A percentile compares a stretch with the other conserved stretches of the same genome.
Conservation (phyloP, 2,329 filamentous ascomycete genomes). For the Plenodomus biglobosus region DNA sequence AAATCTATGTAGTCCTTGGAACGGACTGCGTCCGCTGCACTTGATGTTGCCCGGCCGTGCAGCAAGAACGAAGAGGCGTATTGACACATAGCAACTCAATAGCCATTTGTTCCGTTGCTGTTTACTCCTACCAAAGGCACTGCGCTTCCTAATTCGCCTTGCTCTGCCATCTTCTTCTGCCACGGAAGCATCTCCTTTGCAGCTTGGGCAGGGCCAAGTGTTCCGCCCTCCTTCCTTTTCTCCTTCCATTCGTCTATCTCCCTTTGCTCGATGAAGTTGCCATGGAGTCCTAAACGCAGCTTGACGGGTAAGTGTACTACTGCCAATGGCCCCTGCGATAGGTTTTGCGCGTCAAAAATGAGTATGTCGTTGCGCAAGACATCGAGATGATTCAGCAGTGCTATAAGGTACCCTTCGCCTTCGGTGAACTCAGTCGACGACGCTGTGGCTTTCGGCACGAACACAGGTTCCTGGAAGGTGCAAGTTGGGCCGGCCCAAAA, state of each 20-base stretch:
- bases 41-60: neutral
- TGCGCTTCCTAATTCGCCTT: constrained; percentile 9
- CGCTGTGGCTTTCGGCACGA: constrained; percentile 50
- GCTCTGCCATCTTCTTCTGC: constrained; percentile 31
- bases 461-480: constrained; percentile 58
- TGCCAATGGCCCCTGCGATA: constrained; percentile 45
- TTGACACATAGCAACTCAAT: neutral
- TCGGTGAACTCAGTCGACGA: constrained; percentile 37
- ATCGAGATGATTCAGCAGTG: constrained; percentile 47
- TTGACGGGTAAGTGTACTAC: constrained; percentile 46
- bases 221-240: constrained; percentile 31
- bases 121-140: constrained; percentile 1
- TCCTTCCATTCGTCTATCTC: constrained; percentile 36
- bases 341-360: constrained; percentile 47
- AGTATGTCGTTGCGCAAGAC: constrained; percentile 47
- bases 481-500: constrained; percentile 43
- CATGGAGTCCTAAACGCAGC: constrained; percentile 36
- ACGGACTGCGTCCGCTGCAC: neutral
- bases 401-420: constrained; percentile 55
- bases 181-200: constrained; percentile 31
- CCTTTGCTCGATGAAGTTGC: constrained; percentile 36
- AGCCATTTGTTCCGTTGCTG: neutral
- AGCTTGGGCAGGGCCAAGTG: constrained; percentile 24
- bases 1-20: constrained; percentile 1
- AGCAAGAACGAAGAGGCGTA: neutral